Evolutionary conservation across 495 filamentous ascomycete genomes (phyloP).

Genomic region (Penicillium dipodomyicola): DNA sequence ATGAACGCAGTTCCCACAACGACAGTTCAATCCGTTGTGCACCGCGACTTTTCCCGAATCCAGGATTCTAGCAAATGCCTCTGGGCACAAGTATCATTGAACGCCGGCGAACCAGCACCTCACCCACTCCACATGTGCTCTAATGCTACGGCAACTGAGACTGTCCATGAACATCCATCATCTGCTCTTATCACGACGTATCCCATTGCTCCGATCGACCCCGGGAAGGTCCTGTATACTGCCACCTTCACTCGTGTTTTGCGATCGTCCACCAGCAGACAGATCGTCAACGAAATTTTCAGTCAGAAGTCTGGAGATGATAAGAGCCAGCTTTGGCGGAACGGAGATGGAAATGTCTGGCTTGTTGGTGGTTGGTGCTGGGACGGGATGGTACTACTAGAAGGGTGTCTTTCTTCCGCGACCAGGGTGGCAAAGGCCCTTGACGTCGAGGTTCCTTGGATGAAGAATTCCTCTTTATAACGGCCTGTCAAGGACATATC

Average conservation of each 20-base stretch:
- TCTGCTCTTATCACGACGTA: conserved; percentile 35
- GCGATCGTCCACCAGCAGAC: conserved; percentile 31
- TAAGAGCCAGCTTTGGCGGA: conserved; percentile 38
- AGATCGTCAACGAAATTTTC: conserved; percentile 38
- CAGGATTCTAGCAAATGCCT: conserved; percentile 7
- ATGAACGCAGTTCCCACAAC: conserved; percentile 44
- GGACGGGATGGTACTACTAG: conserved; percentile 63
- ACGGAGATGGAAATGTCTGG: conserved; percentile 51
- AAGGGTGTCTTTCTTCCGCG: conserved; percentile 57
- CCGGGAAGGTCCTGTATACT: conserved; percentile 28
- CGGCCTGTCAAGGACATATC: neutral
- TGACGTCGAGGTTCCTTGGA: conserved; percentile 47
- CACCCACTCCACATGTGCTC: conserved; percentile 31
- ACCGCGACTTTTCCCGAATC: conserved; percentile 36
- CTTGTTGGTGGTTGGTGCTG: conserved; percentile 60
- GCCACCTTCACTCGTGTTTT: conserved; percentile 35
- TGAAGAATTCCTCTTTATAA: neutral
- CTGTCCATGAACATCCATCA: conserved; percentile 35
- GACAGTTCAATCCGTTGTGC: conserved; percentile 42
- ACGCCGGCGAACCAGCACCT: neutral
- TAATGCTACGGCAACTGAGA: conserved; percentile 30
- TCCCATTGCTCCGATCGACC: conserved; percentile 32
- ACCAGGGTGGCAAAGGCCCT: conserved; percentile 49
- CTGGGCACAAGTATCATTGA: conserved; percentile 1
- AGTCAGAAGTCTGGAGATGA: conserved; percentile 4